A percentile compares a stretch with the other conserved stretches of the same genome.
phyloP scores from a whole-genome alignment of 345 rosid species.

The Carallia pectinifolia region DNA sequence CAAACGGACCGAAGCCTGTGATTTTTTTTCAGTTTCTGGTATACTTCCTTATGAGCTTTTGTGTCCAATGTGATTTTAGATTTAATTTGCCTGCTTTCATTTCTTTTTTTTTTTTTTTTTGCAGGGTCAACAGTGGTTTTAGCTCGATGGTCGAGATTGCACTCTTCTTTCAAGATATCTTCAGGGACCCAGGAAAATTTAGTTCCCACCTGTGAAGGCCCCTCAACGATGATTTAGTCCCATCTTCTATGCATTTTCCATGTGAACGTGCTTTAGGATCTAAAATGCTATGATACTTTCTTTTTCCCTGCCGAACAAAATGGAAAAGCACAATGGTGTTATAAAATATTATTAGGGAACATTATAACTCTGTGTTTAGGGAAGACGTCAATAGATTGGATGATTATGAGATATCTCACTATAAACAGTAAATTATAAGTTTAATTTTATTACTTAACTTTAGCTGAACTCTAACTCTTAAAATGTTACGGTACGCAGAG shows the following conservation, averaged over 20 bases:
- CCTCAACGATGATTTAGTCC: background rate
- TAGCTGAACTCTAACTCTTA: too few species aligned
- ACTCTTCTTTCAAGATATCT: slow-evolving; percentile 15
- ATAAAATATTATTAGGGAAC: too few species aligned
- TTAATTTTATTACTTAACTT: too few species aligned
- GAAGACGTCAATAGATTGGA: too few species aligned
- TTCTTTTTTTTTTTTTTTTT: background rate
- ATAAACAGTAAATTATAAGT: too few species aligned
- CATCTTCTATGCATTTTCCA: too few species aligned
- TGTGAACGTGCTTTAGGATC: too few species aligned
- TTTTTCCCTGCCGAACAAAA: background rate
- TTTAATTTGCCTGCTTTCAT: slow-evolving; percentile 26
- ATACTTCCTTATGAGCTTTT: background rate
- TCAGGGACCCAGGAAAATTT: slow-evolving; percentile 34
- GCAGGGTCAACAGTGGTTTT: slow-evolving; percentile 25
- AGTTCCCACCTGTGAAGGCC: slow-evolving; percentile 13
- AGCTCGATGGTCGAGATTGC: slow-evolving; percentile 53
- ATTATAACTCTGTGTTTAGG: too few species aligned
- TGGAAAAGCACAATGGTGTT: too few species aligned
- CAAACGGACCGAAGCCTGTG: slow-evolving; percentile 45
- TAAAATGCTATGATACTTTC: too few species aligned
- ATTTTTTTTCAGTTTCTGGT: slow-evolving; percentile 10
- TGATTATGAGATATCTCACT: too few species aligned
- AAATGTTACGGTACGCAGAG: too few species aligned
- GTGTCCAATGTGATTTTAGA: slow-evolving; percentile 2